Evolutionary conservation across 192 early-diverging fungal species (phyloP).

Genomic region (Rhizoclosmatium sp.): DNA sequence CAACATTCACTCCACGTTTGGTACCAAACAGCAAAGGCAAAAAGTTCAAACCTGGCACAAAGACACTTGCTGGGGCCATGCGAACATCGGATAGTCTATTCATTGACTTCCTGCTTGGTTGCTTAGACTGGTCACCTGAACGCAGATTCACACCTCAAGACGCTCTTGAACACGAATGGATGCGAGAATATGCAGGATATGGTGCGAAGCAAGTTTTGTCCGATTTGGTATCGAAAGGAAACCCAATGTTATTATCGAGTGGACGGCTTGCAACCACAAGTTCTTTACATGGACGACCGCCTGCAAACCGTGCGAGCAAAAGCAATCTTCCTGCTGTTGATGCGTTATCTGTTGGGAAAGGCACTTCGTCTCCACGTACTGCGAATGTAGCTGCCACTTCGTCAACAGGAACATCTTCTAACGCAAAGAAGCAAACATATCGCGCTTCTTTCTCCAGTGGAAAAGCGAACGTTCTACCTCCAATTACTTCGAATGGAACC

Average conservation of each 20-base stretch:
- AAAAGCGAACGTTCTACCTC: conserved; percentile 6
- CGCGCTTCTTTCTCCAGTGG: conserved; percentile 5
- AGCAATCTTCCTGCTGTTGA: not conserved
- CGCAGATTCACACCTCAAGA: conserved; percentile 86
- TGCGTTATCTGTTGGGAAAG: not conserved
- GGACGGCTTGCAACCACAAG: conserved; percentile 27
- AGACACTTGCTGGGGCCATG: conserved; percentile 77
- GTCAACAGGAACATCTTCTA: not conserved
- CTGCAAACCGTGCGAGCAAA: not conserved
- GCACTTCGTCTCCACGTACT: not conserved
- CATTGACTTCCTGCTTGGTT: conserved; percentile 84
- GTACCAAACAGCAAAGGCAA: conserved; percentile 89
- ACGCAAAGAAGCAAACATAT: conserved; percentile 10
- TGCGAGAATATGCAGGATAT: conserved; percentile 11
- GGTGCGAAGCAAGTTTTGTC: not conserved
- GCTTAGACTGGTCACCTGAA: conserved; percentile 91
- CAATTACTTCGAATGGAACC: not conserved
- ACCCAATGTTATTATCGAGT: not conserved
- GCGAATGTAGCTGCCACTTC: not conserved
- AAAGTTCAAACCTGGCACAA: conserved; percentile 79
- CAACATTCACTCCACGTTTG: conserved; percentile 55
- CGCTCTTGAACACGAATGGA: conserved; percentile 74
- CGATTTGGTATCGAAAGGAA: not conserved
- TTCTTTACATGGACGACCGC: conserved; percentile 4
- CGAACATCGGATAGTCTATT: conserved; percentile 80